phyloP scores from a whole-genome alignment of 495 filamentous ascomycete species.

The Podospora tetraspora region DNA sequence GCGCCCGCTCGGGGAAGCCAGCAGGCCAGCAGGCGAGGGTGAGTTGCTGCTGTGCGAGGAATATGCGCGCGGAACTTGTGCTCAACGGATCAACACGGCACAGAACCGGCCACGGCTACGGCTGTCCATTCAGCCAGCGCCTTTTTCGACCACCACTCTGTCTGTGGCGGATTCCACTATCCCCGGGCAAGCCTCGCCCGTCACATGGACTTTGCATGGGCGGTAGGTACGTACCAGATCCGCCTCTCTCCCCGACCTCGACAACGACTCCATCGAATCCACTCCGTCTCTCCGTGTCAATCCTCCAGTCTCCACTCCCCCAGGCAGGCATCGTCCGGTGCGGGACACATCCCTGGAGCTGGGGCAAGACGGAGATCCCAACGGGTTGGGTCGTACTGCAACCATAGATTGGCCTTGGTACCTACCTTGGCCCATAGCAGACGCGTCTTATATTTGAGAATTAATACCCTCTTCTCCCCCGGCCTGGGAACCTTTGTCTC shows the following conservation, averaged over 20 bases:
- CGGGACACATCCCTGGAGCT: conserved; percentile 9
- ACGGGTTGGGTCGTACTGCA: conserved; percentile 13
- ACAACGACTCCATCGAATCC: background rate
- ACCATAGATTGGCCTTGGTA: background rate
- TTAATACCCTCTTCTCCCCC: background rate
- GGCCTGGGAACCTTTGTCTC: background rate
- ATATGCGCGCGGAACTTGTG: background rate
- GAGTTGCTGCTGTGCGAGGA: background rate
- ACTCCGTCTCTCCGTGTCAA: background rate
- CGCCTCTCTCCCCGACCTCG: background rate
- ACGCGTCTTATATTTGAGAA: background rate
- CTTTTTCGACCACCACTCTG: background rate
- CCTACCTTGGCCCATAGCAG: background rate
- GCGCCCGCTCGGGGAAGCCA: background rate
- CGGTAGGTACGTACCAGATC: background rate
- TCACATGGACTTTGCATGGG: background rate
- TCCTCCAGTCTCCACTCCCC: background rate
- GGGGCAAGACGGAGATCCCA: conserved; percentile 11
- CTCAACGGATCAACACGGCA: background rate
- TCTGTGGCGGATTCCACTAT: background rate
- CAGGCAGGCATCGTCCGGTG: background rate
- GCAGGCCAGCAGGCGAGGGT: background rate
- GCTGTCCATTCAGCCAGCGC: background rate
- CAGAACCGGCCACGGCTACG: background rate
- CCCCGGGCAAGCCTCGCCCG: background rate